Base-by-base conservation (phyloP, 1,139 yeast genomes). In the Yarrowia galli region DNA sequence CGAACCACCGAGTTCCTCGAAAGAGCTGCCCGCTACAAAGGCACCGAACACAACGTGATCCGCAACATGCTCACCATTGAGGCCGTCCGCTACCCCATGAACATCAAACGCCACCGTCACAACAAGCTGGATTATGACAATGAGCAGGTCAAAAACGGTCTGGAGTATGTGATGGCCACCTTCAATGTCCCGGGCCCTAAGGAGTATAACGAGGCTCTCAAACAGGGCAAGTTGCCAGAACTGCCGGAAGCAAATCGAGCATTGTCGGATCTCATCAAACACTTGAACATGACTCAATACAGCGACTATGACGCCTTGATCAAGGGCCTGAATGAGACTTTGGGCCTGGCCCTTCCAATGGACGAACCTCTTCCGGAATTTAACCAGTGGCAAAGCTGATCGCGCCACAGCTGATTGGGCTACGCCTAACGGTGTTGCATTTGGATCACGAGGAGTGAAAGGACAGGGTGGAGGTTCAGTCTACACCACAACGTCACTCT, bases 1-100 rank as follows among this genome's bases (percentile, higher is more conserved):
- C n/a, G 42, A 4, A 58, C 64, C 28, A 43, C 64, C 7, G 51
- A 42, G 28, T 58, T 58, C 10, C 32, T 58, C 25, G 64, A 58
- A 42, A 15, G 64, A 58, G 64, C 64, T 9, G 49, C 64, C 9
- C n/a, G 51, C 0, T 58, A 58, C 51, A 25, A 32, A 1, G 64
- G 64, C 10, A 32, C 36, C 13, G 64, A 58, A 25, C 16, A 28
- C 51, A 18, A 13, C 40, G 64, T 58, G 51, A 58, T 58, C 42
- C 40, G 32, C 18, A 58, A 42, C 51, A 28, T 58, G 42, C 20
- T 58, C 36, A 18, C 64, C 5, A 10, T 58, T 20, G 64, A 58
- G 6, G 20, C 32, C 16, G 32, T 45, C 4, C 45, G 61, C 16
- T 20, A 32, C 28, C 35, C 13, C 25, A 2, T 13, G 25, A 1